A percentile compares a stretch with the other conserved stretches of the same genome.
These are phyloP conservation scores for Spinellus fusiger DNA, from an alignment of 192 early-diverging fungal genomes.

Conservation along the genomic window DNA sequence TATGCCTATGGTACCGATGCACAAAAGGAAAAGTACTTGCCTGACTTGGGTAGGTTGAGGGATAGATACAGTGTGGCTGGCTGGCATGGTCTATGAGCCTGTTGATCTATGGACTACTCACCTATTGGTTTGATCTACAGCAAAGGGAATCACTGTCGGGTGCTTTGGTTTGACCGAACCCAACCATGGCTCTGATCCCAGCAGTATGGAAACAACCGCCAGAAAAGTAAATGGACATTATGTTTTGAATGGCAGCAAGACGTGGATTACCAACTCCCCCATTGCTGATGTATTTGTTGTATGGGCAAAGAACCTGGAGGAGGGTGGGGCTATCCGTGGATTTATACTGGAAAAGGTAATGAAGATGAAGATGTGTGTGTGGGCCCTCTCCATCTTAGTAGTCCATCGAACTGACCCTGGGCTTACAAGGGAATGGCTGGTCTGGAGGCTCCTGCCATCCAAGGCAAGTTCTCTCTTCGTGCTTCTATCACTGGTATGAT, in stretches of 20 bases:
- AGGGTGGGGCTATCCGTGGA: conserved; percentile 79
- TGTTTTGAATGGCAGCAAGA: conserved; percentile 89
- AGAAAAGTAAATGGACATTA: conserved; percentile 62
- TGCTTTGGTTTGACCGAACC: conserved; percentile 97
- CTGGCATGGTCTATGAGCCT: not conserved
- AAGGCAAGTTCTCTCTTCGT: conserved; percentile 93
- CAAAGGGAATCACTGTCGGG: conserved; percentile 82
- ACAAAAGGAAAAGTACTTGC: conserved; percentile 90
- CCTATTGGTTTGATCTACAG: conserved; percentile 32
- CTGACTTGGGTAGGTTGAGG: conserved; percentile 71
- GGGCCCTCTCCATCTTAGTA: no score
- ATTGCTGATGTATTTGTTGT: conserved; percentile 95
- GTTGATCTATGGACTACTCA: not conserved
- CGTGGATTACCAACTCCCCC: conserved; percentile 99
- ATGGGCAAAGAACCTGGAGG: conserved; percentile 86
- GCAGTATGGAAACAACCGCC: conserved; percentile 87
- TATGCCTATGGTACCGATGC: conserved; percentile 87
- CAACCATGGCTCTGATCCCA: conserved; percentile 94
- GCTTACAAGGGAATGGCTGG: conserved; percentile 76
- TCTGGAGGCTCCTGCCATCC: conserved; percentile 78
- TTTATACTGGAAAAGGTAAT: conserved; percentile 88
- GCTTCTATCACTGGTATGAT: conserved; percentile 97
- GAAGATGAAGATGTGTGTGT: not conserved
- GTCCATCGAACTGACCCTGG: no score
- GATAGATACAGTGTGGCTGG: not conserved